Evolutionary conservation across 179 eudicot species (phyloP).

Genomic region (Spinacia oleracea): DNA sequence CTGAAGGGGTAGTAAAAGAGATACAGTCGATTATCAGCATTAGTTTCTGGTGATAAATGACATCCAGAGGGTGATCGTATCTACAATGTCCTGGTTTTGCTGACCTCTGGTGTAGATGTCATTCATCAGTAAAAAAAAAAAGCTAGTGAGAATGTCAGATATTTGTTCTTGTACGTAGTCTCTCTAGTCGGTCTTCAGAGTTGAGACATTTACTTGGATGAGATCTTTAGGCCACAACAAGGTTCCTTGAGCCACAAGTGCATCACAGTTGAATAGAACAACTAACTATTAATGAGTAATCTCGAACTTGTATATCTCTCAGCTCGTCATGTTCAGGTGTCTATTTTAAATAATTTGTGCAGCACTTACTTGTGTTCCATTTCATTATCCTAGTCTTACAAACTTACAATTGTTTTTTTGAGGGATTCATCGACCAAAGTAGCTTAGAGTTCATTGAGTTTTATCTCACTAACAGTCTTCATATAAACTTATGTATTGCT

Average conservation of each 20-base stretch:
- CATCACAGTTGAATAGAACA: not conserved
- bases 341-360: not conserved
- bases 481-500: not conserved
- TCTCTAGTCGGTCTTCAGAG: not conserved
- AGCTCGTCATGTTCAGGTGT: not conserved
- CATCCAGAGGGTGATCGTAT: slow-evolving; percentile 56
- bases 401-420: no score
- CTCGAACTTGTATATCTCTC: no score
- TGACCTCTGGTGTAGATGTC: slow-evolving; percentile 44
- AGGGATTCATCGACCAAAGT: not conserved
- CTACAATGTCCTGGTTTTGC: slow-evolving; percentile 48
- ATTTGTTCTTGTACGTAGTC: not conserved
- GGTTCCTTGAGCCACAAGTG: not conserved
- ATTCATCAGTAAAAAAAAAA: slow-evolving; percentile 9
- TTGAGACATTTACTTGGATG: not conserved
- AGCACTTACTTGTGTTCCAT: not conserved
- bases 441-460: not conserved
- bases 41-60: slow-evolving; percentile 72
- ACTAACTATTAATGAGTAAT: no score
- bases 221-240: not conserved
- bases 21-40: slow-evolving; percentile 80
- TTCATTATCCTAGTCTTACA: not conserved
- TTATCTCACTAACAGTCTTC: not conserved
- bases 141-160: not conserved
- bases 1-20: slow-evolving; percentile 80